Evolutionary conservation across 2,329 filamentous ascomycete genomes (phyloP).

Genomic region (Bipolaris bicolor): DNA sequence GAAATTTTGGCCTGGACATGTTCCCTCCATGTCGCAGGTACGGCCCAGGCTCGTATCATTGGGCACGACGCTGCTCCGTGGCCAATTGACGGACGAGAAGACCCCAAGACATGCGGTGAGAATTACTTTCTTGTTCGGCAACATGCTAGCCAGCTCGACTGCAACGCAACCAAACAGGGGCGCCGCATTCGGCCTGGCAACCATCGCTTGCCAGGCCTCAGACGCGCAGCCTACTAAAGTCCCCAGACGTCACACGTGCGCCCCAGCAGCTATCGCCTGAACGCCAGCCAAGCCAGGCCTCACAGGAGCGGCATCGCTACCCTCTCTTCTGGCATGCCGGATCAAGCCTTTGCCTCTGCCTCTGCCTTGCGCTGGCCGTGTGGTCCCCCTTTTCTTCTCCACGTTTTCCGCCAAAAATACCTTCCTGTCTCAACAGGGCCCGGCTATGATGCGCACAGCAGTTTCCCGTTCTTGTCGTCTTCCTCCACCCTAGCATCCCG

Average conservation of each 20-base stretch:
- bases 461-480: conserved; percentile 10
- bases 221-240: conserved; percentile 11
- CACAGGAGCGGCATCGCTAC: conserved; percentile 21
- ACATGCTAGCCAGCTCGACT: no score
- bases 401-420: conserved; percentile 9
- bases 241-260: conserved; percentile 17
- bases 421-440: conserved; percentile 1
- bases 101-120: conserved; percentile 17
- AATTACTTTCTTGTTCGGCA: conserved; percentile 5
- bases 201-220: neutral
- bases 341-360: conserved; percentile 17
- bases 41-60: neutral
- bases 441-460: conserved; percentile 25
- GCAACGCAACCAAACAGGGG: neutral
- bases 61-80: neutral
- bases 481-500: conserved; percentile 12
- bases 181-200: conserved; percentile 13
- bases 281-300: conserved; percentile 17
- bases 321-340: conserved; percentile 17
- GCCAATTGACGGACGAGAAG: neutral
- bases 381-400: conserved; percentile 15
- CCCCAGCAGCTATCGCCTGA: conserved; percentile 7
- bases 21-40: conserved; percentile 4
- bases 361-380: conserved; percentile 14
- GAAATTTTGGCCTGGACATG: conserved; percentile 10